Base-by-base conservation (phyloP, 2,329 filamentous ascomycete species). In the Paraphaeosphaeria sporulosa region DNA sequence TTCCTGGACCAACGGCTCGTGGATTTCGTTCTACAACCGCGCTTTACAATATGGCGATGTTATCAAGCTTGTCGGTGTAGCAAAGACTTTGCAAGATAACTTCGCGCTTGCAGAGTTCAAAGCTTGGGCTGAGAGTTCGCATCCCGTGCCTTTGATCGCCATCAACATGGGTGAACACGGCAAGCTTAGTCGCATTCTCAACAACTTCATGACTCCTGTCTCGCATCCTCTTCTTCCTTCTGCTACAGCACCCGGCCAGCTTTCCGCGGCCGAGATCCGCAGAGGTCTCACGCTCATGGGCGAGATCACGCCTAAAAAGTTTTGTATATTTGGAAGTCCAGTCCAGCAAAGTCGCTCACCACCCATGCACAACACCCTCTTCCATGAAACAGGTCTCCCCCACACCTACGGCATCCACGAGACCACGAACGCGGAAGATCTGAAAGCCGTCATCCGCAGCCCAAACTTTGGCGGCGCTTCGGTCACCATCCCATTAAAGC, bases 101-200 rank as follows among this genome's bases (percentile, higher is more conserved):
- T 95, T 92, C 73, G 88, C 90, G 43, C 85, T 98, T 32, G 87
- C 88, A 43, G 87, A 86, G 51, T 99, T 99, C 86, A 94, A 92
- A 81, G 80, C 84, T 23, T 90, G 87, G 81, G 93, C 94, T 79
- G 83, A 87, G 40, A 82, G 85, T 25, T 86, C 91, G 1, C 90
- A 96, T 72, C 84, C 90, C 55, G 88, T 89, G n/a, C 94, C 94
- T 0, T 81, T 99, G 57, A 97, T 99, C 68, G 93, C 91, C 1
- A 90, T 99, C 75, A 99, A 99, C 79, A 98, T 99, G 94, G 94
- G 94, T 32, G 83, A 87, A 50, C 83, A 87, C 27, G 95, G 95
- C 51, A 95, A 97, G 80, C 85, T 97, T 44, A 97, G 93, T 72
- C 89, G 95, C 36, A 90, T 99, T 47, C 82, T 96, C 60, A 99